Base-by-base conservation (phyloP, 2,329 filamentous ascomycete species). In the Hymenoscyphus infarciens region DNA sequence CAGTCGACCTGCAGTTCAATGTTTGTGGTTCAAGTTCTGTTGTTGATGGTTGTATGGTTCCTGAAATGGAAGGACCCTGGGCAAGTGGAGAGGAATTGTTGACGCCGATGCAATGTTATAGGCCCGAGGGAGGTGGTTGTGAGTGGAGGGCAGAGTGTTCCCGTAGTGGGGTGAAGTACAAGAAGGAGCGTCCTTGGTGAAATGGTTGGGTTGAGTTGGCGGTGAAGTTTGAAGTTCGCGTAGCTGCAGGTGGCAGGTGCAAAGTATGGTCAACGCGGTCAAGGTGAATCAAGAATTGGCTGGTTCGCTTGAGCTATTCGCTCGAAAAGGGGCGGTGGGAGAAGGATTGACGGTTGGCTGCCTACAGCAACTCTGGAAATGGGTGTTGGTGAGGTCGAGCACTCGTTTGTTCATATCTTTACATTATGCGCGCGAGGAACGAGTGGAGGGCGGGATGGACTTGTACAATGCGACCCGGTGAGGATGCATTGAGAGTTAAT, bases 151-250 rank as follows among this genome's bases (percentile, higher is more conserved):
- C 35, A 15, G 35, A 38, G 13, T 38, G 45, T 13, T 22, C 19
- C 19, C 10, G 42, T 52, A 22, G 45, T 52, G 45, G 45, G 45
- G 45, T 52, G 19, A 25, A 25, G 22, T 25, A n/a, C n/a, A 25
- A 25, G 45, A 52, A 52, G 45, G 45, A 49, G 45, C 19, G 13
- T 22, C 45, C 45, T 22, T 22, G 19, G 45, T 52, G 45, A 49
- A 49, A 22, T 25, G 45, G 45, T 52, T n/a, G n/a, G n/a, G n/a
- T n/a, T n/a, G n/a, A n/a, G n/a, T n/a, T 52, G 45, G 45, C 45
- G 45, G 45, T 52, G 45, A 22, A 25, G 19, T 22, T 52, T 52
- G 45, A 22, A 25, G 19, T 22, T 52, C 45, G 45, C 45, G 45
- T 52, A 52, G 19, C 45, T 22, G 45, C 19, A 22, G n/a, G 45